Evolutionary conservation across 2,329 filamentous ascomycete species (phyloP).

Genomic region (Sarocladiaceae sp.): DNA sequence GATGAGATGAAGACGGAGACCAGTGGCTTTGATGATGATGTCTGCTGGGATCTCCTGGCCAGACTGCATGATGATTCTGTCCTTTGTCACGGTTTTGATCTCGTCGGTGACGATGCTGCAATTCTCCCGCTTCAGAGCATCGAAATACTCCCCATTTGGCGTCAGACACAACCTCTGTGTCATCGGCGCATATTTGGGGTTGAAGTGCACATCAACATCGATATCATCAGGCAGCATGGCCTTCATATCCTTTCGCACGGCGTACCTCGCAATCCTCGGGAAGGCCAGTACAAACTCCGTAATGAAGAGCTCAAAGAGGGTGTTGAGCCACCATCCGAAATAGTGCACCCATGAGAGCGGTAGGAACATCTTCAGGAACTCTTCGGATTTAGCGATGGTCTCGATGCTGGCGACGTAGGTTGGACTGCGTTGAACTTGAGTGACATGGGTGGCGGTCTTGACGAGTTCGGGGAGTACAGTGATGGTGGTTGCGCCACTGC

Average conservation of each 20-base stretch:
- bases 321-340: conserved; percentile 41
- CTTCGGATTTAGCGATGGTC: conserved; percentile 29
- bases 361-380: conserved; percentile 33
- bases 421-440: conserved; percentile 74
- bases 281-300: conserved; percentile 48
- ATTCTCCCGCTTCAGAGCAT: conserved; percentile 34
- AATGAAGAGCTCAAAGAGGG: conserved; percentile 41
- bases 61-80: conserved; percentile 37
- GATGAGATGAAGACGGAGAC: conserved; percentile 52
- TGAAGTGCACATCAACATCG: conserved; percentile 55
- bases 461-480: conserved; percentile 68
- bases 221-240: conserved; percentile 45
- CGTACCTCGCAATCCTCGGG: conserved; percentile 40
- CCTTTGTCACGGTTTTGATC: conserved; percentile 42
- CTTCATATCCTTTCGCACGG: conserved; percentile 41
- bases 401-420: conserved; percentile 57
- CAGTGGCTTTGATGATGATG: conserved; percentile 64
- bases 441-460: conserved; percentile 59
- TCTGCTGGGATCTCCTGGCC: conserved; percentile 51
- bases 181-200: conserved; percentile 59
- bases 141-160: conserved; percentile 47
- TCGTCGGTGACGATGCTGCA: conserved; percentile 40
- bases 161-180: conserved; percentile 70
- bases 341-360: conserved; percentile 38
- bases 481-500: conserved; percentile 71